Conservation (phyloP, 495 filamentous ascomycete genomes). For the Hypoxylon rickii region DNA sequence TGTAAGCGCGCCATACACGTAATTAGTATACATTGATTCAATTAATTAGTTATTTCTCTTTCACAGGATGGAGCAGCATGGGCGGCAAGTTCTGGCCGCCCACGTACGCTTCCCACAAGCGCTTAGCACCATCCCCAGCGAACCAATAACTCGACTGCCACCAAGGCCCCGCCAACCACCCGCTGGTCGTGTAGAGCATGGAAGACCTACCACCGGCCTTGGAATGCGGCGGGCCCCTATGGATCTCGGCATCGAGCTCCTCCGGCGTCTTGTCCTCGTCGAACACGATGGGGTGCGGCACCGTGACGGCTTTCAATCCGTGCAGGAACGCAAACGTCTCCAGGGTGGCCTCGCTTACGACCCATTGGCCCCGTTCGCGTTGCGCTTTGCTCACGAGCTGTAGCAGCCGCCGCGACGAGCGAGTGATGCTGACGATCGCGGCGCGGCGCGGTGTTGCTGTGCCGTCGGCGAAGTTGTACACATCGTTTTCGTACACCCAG, state of each 20-base stretch:
- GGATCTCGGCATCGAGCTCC: neutral
- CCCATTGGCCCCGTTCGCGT: constrained; percentile 45
- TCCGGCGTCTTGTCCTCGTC: neutral
- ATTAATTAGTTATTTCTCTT: neutral
- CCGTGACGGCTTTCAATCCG: constrained; percentile 81
- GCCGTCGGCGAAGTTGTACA: constrained; percentile 66
- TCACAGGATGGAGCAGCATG: constrained; percentile 8
- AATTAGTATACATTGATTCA: neutral
- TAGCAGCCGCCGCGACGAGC: constrained; percentile 71
- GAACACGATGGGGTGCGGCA: constrained; percentile 67
- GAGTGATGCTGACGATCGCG: constrained; percentile 71
- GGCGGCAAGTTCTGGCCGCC: neutral
- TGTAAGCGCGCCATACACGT: too few species aligned
- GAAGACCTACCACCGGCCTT: constrained; percentile 2
- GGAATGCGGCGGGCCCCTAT: neutral
- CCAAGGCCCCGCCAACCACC: neutral
- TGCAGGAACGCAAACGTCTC: constrained; percentile 73
- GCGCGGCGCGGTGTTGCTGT: constrained; percentile 69
- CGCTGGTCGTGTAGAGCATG: neutral
- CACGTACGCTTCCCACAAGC: neutral
- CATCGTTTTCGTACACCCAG: constrained; percentile 75
- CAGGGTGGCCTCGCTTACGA: constrained; percentile 73
- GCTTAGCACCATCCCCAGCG: neutral
- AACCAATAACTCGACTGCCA: constrained; percentile 8
- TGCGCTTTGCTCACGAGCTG: constrained; percentile 15